phyloP scores from a whole-genome alignment of 2,329 filamentous ascomycete genomes.

The Decorospora gaudefroyi region DNA sequence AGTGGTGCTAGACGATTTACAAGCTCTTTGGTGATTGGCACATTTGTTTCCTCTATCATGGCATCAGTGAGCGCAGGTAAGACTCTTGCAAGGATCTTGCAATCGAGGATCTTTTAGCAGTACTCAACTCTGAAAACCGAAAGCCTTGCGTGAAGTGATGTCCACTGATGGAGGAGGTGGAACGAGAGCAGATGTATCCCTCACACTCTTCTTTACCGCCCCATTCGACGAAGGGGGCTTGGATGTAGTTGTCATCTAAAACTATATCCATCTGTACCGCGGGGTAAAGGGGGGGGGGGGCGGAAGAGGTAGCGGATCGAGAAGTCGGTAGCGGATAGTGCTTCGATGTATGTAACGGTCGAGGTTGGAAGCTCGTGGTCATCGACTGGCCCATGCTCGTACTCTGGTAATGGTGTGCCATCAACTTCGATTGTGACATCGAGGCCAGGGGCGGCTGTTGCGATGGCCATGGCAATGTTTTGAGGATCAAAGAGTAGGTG shows the following conservation, averaged over 20 bases:
- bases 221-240: conserved; percentile 1
- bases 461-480: conserved; percentile 4
- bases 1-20: neutral
- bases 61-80: neutral
- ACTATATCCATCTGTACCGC: neutral
- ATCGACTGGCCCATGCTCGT: neutral
- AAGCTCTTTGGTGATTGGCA: neutral
- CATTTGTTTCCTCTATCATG: neutral
- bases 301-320: neutral
- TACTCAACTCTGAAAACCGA: neutral
- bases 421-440: conserved; percentile 3
- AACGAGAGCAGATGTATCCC: conserved; percentile 4
- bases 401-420: conserved; percentile 1
- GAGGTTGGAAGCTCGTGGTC: neutral
- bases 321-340: neutral
- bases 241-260: conserved; percentile 7
- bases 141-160: neutral
- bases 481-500: neutral
- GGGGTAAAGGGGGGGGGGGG: neutral
- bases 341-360: neutral
- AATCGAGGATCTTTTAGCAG: neutral
- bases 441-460: conserved; percentile 1
- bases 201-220: conserved; percentile 5
- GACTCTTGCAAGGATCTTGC: neutral
- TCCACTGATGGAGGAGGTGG: neutral